Percentiles rank a stretch among this genome's conserved stretches.
Conservation (phyloP, 331 rosid species). For the Malus hybrid region DNA sequence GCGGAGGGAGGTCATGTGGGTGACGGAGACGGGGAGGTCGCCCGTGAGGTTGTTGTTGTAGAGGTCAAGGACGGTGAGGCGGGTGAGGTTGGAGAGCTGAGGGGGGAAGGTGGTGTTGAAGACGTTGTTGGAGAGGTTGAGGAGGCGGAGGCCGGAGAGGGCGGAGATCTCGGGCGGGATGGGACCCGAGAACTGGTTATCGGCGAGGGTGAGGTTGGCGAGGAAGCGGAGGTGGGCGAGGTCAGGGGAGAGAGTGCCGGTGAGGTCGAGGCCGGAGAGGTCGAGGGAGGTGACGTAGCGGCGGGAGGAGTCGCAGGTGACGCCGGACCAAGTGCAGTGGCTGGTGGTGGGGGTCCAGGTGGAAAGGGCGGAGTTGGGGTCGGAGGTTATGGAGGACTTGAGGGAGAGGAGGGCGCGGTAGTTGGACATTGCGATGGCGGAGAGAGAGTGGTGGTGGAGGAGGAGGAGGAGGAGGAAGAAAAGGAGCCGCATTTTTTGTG, state of each 20-base stretch:
- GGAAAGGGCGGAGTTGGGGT: slow-evolving; percentile 44
- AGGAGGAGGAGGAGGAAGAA: slow-evolving; percentile 33
- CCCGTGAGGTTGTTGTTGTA: slow-evolving; percentile 88
- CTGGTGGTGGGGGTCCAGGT: slow-evolving; percentile 55
- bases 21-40: slow-evolving; percentile 47
- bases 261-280: slow-evolving; percentile 53
- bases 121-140: slow-evolving; percentile 80
- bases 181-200: slow-evolving; percentile 49
- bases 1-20: slow-evolving; percentile 47
- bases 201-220: slow-evolving; percentile 47
- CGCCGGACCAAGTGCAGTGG: slow-evolving; percentile 57
- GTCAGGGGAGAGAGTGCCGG: slow-evolving; percentile 50
- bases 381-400: slow-evolving; percentile 38
- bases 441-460: slow-evolving; percentile 14
- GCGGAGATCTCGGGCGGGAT: slow-evolving; percentile 57
- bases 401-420: slow-evolving; percentile 62
- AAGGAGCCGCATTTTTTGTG: slow-evolving; percentile 41
- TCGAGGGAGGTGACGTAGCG: slow-evolving; percentile 47
- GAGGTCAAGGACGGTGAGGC: slow-evolving; percentile 59
- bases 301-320: slow-evolving; percentile 51
- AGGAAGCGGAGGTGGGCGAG: slow-evolving; percentile 53
- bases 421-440: slow-evolving; percentile 31
- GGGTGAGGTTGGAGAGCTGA: slow-evolving; percentile 40
- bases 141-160: slow-evolving; percentile 39
- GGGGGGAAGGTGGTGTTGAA: slow-evolving; percentile 68